Percentiles rank a stretch among this genome's conserved stretches.
Conservation (phyloP, 306 rosid species). For the Quercus ilex region DNA sequence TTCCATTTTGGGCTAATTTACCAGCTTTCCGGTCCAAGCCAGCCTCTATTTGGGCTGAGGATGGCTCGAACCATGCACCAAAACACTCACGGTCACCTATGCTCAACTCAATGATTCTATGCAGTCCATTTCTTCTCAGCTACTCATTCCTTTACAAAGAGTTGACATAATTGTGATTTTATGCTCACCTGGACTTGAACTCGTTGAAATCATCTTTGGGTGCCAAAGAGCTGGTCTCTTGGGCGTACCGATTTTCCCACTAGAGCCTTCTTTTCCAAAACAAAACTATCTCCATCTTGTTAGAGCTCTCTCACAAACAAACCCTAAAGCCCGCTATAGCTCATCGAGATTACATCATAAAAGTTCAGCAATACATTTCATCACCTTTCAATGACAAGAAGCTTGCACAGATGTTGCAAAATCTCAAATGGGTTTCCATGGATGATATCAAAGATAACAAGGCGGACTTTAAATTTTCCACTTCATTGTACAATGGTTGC, state of each 20-base stretch:
- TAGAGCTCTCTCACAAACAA: constrained; percentile 60
- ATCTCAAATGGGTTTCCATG: constrained; percentile 49
- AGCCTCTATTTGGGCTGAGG: constrained; percentile 71
- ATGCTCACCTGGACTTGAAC: constrained; percentile 65
- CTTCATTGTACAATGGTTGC: constrained; percentile 42
- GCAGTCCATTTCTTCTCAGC: constrained; percentile 33
- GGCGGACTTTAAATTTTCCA: neutral
- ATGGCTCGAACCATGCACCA: neutral
- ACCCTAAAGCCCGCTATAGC: constrained; percentile 80
- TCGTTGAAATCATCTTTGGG: constrained; percentile 57
- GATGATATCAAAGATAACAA: constrained; percentile 25
- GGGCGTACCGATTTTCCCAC: constrained; percentile 62
- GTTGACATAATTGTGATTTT: constrained; percentile 52
- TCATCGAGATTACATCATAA: constrained; percentile 38
- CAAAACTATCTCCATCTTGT: constrained; percentile 53
- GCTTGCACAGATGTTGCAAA: constrained; percentile 34
- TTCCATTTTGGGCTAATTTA: constrained; percentile 62
- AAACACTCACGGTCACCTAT: constrained; percentile 38
- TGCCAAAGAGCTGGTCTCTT: constrained; percentile 79
- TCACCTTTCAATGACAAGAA: constrained; percentile 22
- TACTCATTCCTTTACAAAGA: constrained; percentile 39
- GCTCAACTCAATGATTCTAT: constrained; percentile 53
- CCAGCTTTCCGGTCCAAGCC: constrained; percentile 64
- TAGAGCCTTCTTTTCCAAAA: constrained; percentile 45
- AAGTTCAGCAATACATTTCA: constrained; percentile 33